These are phyloP conservation scores for Arachnopeziza araneosa DNA, from an alignment of 2,329 filamentous ascomycete genomes.

Conservation along the genomic window DNA sequence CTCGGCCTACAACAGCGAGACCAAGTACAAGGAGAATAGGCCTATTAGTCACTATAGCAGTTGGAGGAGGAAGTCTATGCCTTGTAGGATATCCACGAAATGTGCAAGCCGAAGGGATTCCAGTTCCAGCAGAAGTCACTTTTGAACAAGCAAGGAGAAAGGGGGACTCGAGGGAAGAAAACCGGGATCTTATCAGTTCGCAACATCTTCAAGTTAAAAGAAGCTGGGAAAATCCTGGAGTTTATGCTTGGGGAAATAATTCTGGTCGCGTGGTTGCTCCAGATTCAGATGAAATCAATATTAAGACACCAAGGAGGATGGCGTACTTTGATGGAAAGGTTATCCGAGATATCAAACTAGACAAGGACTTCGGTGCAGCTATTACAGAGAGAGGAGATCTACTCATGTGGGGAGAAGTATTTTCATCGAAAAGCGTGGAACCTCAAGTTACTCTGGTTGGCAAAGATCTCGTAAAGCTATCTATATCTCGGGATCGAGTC, in stretches of 20 bases:
- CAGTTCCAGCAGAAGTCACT: conserved; percentile 46
- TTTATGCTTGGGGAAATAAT: conserved; percentile 94
- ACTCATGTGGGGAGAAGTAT: conserved; percentile 84
- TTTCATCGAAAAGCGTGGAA: conserved; percentile 54
- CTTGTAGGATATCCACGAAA: conserved; percentile 20
- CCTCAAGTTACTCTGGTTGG: conserved; percentile 72
- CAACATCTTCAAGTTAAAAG: conserved; percentile 84
- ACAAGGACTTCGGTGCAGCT: conserved; percentile 75
- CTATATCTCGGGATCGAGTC: conserved; percentile 76
- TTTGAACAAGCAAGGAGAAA: conserved; percentile 62
- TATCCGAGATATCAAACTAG: conserved; percentile 81
- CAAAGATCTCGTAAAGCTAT: conserved; percentile 72
- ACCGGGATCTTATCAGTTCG: conserved; percentile 70
- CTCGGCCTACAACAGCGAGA: background rate
- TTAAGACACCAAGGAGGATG: conserved; percentile 78
- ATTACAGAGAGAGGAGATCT: conserved; percentile 84
- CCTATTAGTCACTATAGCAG: background rate
- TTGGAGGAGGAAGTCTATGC: conserved; percentile 23
- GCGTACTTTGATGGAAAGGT: conserved; percentile 78
- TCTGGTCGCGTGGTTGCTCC: conserved; percentile 78
- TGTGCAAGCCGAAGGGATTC: conserved; percentile 25
- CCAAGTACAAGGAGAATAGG: background rate
- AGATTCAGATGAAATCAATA: conserved; percentile 65
- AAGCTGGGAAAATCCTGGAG: conserved; percentile 76
- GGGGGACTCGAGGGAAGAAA: conserved; percentile 61